Percentiles rank a stretch among this genome's conserved stretches.
Conservation (phyloP, 495 filamentous ascomycete genomes). For the Talaromyces wortmannii region DNA sequence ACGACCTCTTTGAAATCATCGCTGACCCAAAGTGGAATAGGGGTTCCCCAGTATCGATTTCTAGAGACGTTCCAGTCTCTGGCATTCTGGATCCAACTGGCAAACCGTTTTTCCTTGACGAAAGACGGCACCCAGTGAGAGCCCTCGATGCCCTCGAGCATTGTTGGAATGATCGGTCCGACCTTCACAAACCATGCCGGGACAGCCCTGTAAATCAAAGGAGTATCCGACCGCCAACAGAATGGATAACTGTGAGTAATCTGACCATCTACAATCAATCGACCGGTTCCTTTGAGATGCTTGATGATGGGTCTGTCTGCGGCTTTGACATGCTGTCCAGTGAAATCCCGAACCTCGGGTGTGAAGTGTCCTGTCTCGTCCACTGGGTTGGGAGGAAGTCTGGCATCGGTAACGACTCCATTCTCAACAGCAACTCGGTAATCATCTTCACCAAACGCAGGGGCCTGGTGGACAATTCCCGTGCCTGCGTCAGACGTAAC, state of each 20-base stretch:
- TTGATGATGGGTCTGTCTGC: conserved; percentile 96
- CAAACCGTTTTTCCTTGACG: conserved; percentile 89
- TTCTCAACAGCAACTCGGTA: conserved; percentile 74
- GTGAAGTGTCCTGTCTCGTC: conserved; percentile 80
- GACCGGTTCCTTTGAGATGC: conserved; percentile 70
- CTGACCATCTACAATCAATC: conserved; percentile 82
- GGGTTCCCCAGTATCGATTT: conserved; percentile 97
- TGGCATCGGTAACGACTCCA: conserved; percentile 71
- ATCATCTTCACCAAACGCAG: conserved; percentile 95
- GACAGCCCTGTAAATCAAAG: conserved; percentile 89
- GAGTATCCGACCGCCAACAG: conserved; percentile 93
- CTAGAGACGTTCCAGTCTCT: conserved; percentile 96
- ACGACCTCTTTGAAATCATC: conserved; percentile 82
- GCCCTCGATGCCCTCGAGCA: conserved; percentile 81
- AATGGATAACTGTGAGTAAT: conserved; percentile 92
- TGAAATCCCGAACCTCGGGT: conserved; percentile 73
- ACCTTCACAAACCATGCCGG: conserved; percentile 96
- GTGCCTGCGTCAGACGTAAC: conserved; percentile 91
- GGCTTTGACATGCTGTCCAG: conserved; percentile 84
- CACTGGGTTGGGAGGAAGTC: conserved; percentile 83
- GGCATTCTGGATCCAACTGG: conserved; percentile 83
- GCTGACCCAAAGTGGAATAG: conserved; percentile 87
- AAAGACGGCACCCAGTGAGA: conserved; percentile 93
- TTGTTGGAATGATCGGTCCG: conserved; percentile 73
- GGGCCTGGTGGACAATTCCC: conserved; percentile 92